Base-by-base conservation (phyloP, 768 basidiomycete genomes). In the Rhodocollybia butyracea region DNA sequence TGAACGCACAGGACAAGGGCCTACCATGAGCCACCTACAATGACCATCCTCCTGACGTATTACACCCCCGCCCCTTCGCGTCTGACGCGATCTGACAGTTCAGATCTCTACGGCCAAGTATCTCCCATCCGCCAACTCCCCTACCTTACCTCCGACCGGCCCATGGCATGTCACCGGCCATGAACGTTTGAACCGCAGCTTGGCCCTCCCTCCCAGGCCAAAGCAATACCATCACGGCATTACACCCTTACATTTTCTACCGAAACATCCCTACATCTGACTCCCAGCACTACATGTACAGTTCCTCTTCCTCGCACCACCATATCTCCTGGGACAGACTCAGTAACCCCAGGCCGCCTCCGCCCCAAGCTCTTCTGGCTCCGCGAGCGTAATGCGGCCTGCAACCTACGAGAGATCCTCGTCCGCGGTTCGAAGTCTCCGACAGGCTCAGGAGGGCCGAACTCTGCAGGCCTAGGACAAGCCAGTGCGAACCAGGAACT, bases 31-130 rank as follows among this genome's bases (percentile, higher is more conserved):
- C 19, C n/a, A 62, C 39, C 59, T 59, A 60, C 29, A 59, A 62
- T 27, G 64, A 67, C 26, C 69, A 71, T 42, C 48, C 59, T 30
- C 69, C 69, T 58, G 64, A 61, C 54, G 63, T 62, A 21, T 56
- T 58, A 10, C 60, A 56, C 34, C 56, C 64, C 29, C 58, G 68
- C n/a, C 22, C 72, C 70, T 47, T 56, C 61, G 29, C 21, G 10
- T 42, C 26, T 52, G 12, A 38, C 48, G 3, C n/a, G n/a, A n/a
- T 31, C 31, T 1, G 34, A 50, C 11, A 34, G 29, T 22, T 34
- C 48, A 38, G 48, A 50, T 38, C 48, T 34, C 6, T 50, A 50
- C 22, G 48, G 31, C 24, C 48, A 34, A 21, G 48, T 36, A 36
- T 50, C 48, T 36, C 26, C 48, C n/a, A 17, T 19, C 21, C 15